Base-by-base conservation (phyloP, 768 basidiomycete species). In the Pleurotus giganteus region DNA sequence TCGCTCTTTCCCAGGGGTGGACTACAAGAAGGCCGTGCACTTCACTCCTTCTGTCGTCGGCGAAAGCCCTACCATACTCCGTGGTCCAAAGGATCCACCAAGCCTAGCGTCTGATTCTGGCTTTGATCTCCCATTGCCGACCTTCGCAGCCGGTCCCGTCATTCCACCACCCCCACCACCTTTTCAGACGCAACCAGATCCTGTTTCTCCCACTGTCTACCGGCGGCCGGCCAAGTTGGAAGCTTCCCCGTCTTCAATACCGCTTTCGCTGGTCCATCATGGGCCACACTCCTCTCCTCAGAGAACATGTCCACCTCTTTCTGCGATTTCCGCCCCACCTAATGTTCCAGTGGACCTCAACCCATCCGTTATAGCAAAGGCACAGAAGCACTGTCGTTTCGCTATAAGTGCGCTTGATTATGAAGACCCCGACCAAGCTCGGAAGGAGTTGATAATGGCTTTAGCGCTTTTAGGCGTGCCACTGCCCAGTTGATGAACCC, bases 371-470 rank as follows among this genome's bases (percentile, higher is more conserved):
- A 79, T 97, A 23, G 76, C 85, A 17, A 83, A 87, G 58, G 84
- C 83, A 12, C 95, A 99, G 76, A 97, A 91, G 66, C 94, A 95
- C 62, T 94, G 94, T 61, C 81, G 82, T 51, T 97, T 89, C 72
- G 96, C 96, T 5, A 91, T 98, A 55, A 93, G 91, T 27, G 85
- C 97, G n/a, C 75, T 99, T 53, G 94, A 98, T 65, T 98, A 95
- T 66, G 96, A 98, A 66, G 96, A 99, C 69, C 77, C 78, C 8
- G 88, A 89, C 59, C 89, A 91, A 62, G 96, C 96, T 15, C 79
- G 82, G 64, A 86, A 81, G 66, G 94, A 99, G 70, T 70, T 99
- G 60, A 77, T 81, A 60, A 76, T 81, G 31, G 96, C 96, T 12
- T 70, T 99, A 58, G 76, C 74, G 28, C 69, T 82, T 29, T 73